These are phyloP conservation scores for Claviceps pusilla DNA, from an alignment of 2,329 filamentous ascomycete species.

Conservation along the genomic window DNA sequence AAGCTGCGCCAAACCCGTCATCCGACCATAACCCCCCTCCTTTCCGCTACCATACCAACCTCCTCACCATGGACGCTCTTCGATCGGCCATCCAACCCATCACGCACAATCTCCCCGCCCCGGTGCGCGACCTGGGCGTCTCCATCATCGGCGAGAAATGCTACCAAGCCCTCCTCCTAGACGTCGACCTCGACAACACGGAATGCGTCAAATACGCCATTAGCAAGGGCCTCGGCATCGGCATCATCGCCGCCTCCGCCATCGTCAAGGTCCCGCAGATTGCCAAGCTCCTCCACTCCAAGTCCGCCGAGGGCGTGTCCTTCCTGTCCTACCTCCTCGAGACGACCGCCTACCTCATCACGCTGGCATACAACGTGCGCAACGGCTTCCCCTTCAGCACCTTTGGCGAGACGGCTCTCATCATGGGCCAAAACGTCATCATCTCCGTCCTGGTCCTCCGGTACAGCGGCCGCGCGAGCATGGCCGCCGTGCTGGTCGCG, in stretches of 20 bases:
- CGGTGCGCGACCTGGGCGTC: slow-evolving; percentile 58
- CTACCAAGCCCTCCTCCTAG: slow-evolving; percentile 73
- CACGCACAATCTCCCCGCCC: slow-evolving; percentile 57
- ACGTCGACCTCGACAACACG: slow-evolving; percentile 63
- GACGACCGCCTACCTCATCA: slow-evolving; percentile 74
- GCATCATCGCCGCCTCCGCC: slow-evolving; percentile 77
- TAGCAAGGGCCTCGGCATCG: slow-evolving; percentile 84
- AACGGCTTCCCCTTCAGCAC: slow-evolving; percentile 92
- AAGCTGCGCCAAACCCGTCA: neutral
- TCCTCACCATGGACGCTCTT: slow-evolving; percentile 40
- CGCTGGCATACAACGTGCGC: slow-evolving; percentile 80
- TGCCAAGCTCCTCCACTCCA: slow-evolving; percentile 70
- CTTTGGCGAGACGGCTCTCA: slow-evolving; percentile 86
- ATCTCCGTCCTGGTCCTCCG: slow-evolving; percentile 77
- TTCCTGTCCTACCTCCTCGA: slow-evolving; percentile 90
- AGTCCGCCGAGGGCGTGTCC: slow-evolving; percentile 68
- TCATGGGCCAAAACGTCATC: slow-evolving; percentile 80
- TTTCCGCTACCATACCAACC: neutral
- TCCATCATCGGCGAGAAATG: slow-evolving; percentile 71
- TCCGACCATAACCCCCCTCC: neutral
- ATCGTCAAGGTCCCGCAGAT: slow-evolving; percentile 97
- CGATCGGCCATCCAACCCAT: slow-evolving; percentile 51
- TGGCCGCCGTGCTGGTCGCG: slow-evolving; percentile 65
- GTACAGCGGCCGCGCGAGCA: slow-evolving; percentile 53
- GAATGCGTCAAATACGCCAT: slow-evolving; percentile 79